Evolutionary conservation across 768 basidiomycete genomes (phyloP), one percentile per base, ranked within the genome.

Genomic region (Collybiopsis luxurians): DNA sequence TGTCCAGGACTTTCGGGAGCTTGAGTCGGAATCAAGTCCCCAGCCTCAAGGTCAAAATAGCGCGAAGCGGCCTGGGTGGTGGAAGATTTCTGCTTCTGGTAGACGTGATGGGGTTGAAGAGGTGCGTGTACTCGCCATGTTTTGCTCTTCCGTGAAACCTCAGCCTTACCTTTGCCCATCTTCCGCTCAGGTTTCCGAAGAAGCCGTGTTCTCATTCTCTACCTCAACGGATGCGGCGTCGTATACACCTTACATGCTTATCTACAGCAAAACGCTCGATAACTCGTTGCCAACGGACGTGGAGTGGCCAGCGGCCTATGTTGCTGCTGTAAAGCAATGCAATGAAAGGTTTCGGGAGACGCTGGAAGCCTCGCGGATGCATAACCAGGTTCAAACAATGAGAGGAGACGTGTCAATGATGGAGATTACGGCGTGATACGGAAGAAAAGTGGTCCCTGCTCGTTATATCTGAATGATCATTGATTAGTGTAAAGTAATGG

Each of bases 201-300:
- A 51, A 26, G 36, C 34, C 10, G 50, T 51, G 31, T 36, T 51
- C 36, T 51, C 50, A 26, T 30, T 30, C 26, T 28, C 46, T 4
- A 23, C n/a, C n/a, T 50, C 31, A n/a, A 36, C 30, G 10, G 36
- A 51, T 6, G 15, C 38, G 13, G 24, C 36, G 6, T 34, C 50
- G 21, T 51, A 51, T 34, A 51, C 24, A 15, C 50, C 50, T 11
- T 51, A 51, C 50, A 51, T 51, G 50, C 36, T 51, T 10, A 51
- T 51, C 9, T 51, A 51, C 50, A 51, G 50, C 50, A 51, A 51
- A 17, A 38, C 31, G 13, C 31, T 34, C 31, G 31, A 34, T 13
- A 13, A 13, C 13, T 34, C 31, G 13, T 34, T 34, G 31, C 13
- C 31, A 13, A 6, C 31, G 31, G 13, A 34, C 13, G 31, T 34